Base-by-base conservation (phyloP, 2,329 filamentous ascomycete species). In the Cladosporium sphaerospermum region DNA sequence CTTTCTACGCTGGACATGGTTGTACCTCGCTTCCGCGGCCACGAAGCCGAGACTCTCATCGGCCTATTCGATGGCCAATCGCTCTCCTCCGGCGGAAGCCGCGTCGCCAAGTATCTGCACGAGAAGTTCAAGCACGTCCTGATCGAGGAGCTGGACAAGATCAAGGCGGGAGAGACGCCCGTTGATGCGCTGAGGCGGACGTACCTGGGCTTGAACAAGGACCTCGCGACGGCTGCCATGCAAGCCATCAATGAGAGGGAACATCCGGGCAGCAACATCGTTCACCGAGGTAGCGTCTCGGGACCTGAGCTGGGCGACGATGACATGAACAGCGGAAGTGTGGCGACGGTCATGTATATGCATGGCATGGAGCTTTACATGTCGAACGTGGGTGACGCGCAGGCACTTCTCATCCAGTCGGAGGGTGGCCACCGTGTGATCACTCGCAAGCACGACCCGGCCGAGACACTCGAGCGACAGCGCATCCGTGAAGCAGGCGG, bases 31-130 rank as follows among this genome's bases (percentile, higher is more conserved):
- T 93, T 96, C 73, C 87, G 91, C 64, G 88, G 90, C 13, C 88
- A 87, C 49, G 90, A 97, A 61, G 86, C 89, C 41, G 91, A 97
- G 69, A 91, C 89, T 42, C 78, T 99, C 1, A 74, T 99, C 43
- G 93, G 92, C n/a, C 79, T 99, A 70, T 99, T 99, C 65, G 95
- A 99, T 67, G 93, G 93, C 3, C 89, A 96, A 67, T 82, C 85
- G n/a, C 78, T 95, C 54, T 88, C 89, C 2, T 90, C 83, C 56
- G 88, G 91, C 56, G 95, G 93, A 41, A 96, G 91, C 57, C 95
- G 95, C 73, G 89, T 99, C 61, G 91, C 93, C 59, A 97, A 96
- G 68, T 99, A 89, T 64, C 75, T 99, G 31, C 92, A 99, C 66
- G 93, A 99, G 72, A 92, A 96, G 65, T 96, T 99, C 70, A 88